Conservation (phyloP, 2,329 filamentous ascomycete genomes). For the Fusarium nematophilum region DNA sequence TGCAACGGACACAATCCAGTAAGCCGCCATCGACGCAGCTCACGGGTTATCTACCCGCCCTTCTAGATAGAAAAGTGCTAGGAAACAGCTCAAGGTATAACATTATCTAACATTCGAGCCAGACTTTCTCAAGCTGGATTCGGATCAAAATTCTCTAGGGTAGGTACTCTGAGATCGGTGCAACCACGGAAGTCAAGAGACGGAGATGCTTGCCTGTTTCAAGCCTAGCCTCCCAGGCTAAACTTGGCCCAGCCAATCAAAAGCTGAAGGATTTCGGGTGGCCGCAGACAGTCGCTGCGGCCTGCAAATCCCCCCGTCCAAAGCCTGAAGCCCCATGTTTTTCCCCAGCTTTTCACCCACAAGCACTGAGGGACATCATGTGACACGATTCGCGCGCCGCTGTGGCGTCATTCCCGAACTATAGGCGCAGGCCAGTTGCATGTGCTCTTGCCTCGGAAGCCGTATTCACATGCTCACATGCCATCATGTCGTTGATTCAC, state of each 20-base stretch:
- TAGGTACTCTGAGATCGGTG: no score
- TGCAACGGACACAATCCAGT: slow-evolving; percentile 1
- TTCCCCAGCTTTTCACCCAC: slow-evolving; percentile 40
- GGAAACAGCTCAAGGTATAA: no score
- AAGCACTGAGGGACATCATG: slow-evolving; percentile 30
- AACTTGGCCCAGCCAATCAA: slow-evolving; percentile 15
- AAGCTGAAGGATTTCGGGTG: neutral
- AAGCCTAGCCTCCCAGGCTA: neutral
- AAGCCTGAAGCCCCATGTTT: slow-evolving; percentile 33
- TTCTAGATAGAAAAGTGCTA: neutral
- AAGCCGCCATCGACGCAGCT: neutral
- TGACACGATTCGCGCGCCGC: slow-evolving; percentile 29
- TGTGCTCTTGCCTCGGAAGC: slow-evolving; percentile 46
- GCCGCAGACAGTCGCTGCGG: neutral
- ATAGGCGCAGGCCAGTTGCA: slow-evolving; percentile 23
- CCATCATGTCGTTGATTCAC: slow-evolving; percentile 14
- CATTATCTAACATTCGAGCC: no score
- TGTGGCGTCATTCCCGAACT: slow-evolving; percentile 44
- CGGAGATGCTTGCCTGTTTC: neutral
- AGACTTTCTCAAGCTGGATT: no score
- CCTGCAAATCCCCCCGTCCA: neutral
- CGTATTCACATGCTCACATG: slow-evolving; percentile 45
- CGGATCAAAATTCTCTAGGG: neutral
- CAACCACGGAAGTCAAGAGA: no score
- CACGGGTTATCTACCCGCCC: neutral